A percentile compares a stretch with the other conserved stretches of the same genome.
Conservation (phyloP, 1,284 basidiomycete genomes). For the Sphagnurus paluster region DNA sequence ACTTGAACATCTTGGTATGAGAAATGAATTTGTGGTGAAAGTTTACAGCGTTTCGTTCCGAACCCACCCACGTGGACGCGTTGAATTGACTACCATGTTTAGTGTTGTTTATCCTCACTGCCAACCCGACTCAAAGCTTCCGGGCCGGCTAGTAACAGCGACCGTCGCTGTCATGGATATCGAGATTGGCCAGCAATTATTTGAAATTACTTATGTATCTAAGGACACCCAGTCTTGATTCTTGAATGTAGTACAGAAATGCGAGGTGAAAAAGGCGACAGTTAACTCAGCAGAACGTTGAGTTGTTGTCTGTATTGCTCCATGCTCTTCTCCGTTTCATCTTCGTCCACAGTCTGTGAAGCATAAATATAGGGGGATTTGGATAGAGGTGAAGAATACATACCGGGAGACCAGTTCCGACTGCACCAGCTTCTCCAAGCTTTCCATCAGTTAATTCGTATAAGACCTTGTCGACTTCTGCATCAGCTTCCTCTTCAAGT, state of each 20-base stretch:
- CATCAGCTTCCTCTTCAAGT: slow-evolving; percentile 95
- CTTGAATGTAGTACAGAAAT: too few species aligned
- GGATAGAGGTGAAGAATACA: slow-evolving; percentile 30
- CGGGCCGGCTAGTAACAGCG: too few species aligned
- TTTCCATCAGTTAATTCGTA: slow-evolving; percentile 97
- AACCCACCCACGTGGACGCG: slow-evolving; percentile 19
- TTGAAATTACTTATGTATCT: not conserved
- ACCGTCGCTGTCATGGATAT: too few species aligned
- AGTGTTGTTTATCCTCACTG: slow-evolving; percentile 2
- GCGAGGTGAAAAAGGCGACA: too few species aligned
- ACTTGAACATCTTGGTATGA: slow-evolving; percentile 50
- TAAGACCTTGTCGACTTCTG: slow-evolving; percentile 95
- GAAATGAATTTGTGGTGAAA: slow-evolving; percentile 15
- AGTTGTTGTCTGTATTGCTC: slow-evolving; percentile 86
- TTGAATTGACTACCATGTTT: slow-evolving; percentile 6
- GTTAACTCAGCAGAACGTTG: slow-evolving; percentile 80
- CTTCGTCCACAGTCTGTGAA: slow-evolving; percentile 65
- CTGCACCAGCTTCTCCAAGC: slow-evolving; percentile 79
- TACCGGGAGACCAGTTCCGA: slow-evolving; percentile 79
- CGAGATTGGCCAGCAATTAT: too few species aligned
- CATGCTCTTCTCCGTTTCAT: slow-evolving; percentile 82
- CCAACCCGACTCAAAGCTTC: not conserved
- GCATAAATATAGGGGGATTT: slow-evolving; percentile 3
- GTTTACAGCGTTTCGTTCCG: slow-evolving; percentile 19
- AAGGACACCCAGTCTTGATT: slow-evolving; percentile 2